Base-by-base conservation (phyloP, 192 early-diverging fungal species). In the Linderina pennispora region DNA sequence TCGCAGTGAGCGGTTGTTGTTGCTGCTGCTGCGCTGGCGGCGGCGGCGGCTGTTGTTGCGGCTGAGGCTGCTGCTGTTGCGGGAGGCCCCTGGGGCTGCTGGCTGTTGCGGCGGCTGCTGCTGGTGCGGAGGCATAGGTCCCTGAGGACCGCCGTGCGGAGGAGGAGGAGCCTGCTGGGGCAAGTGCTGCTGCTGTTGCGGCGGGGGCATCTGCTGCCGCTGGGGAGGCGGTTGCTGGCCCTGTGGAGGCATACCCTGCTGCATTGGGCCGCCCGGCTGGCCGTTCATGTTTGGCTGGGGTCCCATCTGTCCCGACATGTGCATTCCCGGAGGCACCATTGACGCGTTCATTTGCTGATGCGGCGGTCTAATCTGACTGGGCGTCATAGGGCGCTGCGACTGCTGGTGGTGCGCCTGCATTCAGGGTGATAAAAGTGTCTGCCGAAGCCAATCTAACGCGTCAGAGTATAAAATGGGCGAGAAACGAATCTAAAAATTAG, bases 351-450 rank as follows among this genome's bases (percentile, higher is more conserved):
- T 60, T 16, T 50, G 21, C 35, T 56, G 53, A 57, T 58, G 53
- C 10, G 54, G 43, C 31, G 36, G 67, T 10, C 60, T 58, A 23
- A 48, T 58, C 41, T 63, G 67, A 22, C 36, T 52, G 15, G 67
- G 67, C 7, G 52, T 53, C 21, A 53, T 42, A 22, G 67, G 50
- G 31, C 53, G 53, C 33, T 71, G 67, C 33, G 60, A 39, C 47
- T 51, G 40, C 37, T 71, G 67, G 55, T 59, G 61, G 40, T 53
- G 67, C 8, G 55, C 60, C 45, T 71, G 67, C 67, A 71, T 31
- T 31, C 28, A 31, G 28, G 28, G 28, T 11, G 28, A 31, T 5
- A 31, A 11, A 31, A 31, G 5, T n/a, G n/a, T n/a, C n/a, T n/a
- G n/a, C n/a, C n/a, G n/a, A 23, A 43, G 14, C 8, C n/a, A 24